phyloP scores from a whole-genome alignment of 257 asterid genomes.

The Nicotiana knightiana region DNA sequence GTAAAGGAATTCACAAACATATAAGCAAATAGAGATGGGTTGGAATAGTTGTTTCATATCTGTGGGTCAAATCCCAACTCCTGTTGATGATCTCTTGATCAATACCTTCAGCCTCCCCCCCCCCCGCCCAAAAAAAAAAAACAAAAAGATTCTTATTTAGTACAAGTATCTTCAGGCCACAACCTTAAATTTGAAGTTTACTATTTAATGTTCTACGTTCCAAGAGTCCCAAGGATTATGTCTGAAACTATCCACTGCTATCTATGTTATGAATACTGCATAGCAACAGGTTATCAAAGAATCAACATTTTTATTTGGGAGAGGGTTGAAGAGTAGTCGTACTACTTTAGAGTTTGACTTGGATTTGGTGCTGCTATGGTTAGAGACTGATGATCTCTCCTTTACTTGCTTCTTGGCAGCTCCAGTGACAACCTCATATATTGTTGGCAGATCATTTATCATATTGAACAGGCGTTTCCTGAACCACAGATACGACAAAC shows the following conservation, averaged over 20 bases:
- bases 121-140: too few relatives aligned
- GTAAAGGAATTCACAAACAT: neutral
- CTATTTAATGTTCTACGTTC: neutral
- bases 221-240: neutral
- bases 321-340: neutral
- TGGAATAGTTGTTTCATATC: neutral
- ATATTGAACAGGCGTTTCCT: slow-evolving; percentile 72
- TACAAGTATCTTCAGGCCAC: neutral
- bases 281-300: neutral
- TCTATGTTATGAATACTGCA: neutral
- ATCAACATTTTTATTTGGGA: neutral
- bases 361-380: slow-evolving; percentile 34
- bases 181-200: neutral
- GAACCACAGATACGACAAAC: slow-evolving; percentile 20
- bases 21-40: neutral
- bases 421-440: slow-evolving; percentile 78
- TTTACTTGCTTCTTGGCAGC: slow-evolving; percentile 57
- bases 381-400: slow-evolving; percentile 33
- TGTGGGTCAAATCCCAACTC: neutral
- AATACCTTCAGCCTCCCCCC: neutral
- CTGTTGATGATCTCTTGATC: neutral
- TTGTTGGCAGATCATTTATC: slow-evolving; percentile 80
- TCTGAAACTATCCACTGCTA: neutral
- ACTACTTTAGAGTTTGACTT: slow-evolving; percentile 35
- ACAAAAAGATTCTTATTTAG: neutral